phyloP scores from a whole-genome alignment of 1,139 yeast species.

The Starmera stellimalicola region DNA sequence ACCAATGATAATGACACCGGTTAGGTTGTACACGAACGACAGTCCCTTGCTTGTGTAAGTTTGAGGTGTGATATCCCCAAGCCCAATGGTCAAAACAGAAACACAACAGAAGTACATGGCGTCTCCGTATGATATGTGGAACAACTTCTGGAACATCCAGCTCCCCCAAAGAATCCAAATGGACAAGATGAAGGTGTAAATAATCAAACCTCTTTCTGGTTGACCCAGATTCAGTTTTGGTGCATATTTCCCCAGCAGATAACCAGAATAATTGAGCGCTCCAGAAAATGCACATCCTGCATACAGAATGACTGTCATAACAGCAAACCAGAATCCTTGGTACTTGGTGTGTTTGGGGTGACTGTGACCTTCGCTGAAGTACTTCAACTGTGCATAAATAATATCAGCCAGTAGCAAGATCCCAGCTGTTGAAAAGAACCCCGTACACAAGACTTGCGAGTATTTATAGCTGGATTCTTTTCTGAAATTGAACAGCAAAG shows the following conservation, averaged over 20 bases:
- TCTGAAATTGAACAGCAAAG: slow-evolving; percentile 59
- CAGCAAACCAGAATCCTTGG: slow-evolving; percentile 75
- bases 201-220: slow-evolving; percentile 63
- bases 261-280: slow-evolving; percentile 53
- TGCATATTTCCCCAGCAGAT: slow-evolving; percentile 47
- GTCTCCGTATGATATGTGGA: slow-evolving; percentile 43
- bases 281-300: slow-evolving; percentile 44
- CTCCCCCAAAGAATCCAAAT: slow-evolving; percentile 69
- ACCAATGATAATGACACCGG: slow-evolving; percentile 67
- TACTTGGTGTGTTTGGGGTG: no score
- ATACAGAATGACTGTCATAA: slow-evolving; percentile 53
- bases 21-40: slow-evolving; percentile 50
- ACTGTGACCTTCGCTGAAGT: slow-evolving; percentile 15
- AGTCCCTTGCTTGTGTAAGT: slow-evolving; percentile 46
- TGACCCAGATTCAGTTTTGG: slow-evolving; percentile 57
- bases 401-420: slow-evolving; percentile 40
- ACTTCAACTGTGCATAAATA: slow-evolving; percentile 22
- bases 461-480: slow-evolving; percentile 43
- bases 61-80: slow-evolving; percentile 61
- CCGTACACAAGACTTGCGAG: slow-evolving; percentile 53
- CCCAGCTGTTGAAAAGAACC: slow-evolving; percentile 55
- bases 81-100: slow-evolving; percentile 67
- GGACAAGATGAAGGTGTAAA: slow-evolving; percentile 55
- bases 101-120: slow-evolving; percentile 65
- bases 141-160: slow-evolving; percentile 37